phyloP scores from a whole-genome alignment of 2,329 filamentous ascomycete genomes.

The Emergomyces africanus region DNA sequence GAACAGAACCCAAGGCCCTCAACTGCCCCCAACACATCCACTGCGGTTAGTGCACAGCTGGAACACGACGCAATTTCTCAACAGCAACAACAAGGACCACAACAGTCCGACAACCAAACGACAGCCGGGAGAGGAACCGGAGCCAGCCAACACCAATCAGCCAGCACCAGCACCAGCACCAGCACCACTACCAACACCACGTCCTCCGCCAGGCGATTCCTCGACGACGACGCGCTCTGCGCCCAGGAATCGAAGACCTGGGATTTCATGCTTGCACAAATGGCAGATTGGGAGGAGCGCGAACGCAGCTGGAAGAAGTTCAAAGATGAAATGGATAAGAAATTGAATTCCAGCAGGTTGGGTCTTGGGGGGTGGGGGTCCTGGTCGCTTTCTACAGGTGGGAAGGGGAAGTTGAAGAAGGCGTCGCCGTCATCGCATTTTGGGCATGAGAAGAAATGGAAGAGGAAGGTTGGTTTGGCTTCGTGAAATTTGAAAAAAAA shows the following conservation, averaged over 20 bases:
- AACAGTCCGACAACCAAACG: neutral
- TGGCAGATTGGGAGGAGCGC: slow-evolving; percentile 31
- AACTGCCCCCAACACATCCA: neutral
- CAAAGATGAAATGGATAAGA: slow-evolving; percentile 16
- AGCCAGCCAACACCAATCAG: neutral
- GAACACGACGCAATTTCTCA: neutral
- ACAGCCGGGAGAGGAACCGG: neutral
- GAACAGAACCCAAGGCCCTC: neutral
- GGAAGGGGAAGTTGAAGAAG: slow-evolving; percentile 7
- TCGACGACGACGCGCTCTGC: slow-evolving; percentile 16
- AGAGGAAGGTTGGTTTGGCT: slow-evolving; percentile 8
- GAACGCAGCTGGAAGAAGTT: slow-evolving; percentile 24
- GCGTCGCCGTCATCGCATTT: neutral
- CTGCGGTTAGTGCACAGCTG: neutral
- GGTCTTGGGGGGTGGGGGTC: slow-evolving; percentile 10
- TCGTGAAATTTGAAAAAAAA: slow-evolving; percentile 1
- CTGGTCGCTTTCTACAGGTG: neutral
- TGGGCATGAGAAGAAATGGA: slow-evolving; percentile 9
- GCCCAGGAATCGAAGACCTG: slow-evolving; percentile 24
- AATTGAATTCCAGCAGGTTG: slow-evolving; percentile 11
- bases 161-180: neutral
- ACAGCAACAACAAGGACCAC: neutral
- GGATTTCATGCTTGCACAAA: slow-evolving; percentile 31
- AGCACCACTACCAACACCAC: neutral
- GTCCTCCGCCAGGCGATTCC: neutral